phyloP scores from a whole-genome alignment of 2,329 filamentous ascomycete genomes.

The Ramichloridium luteum region DNA sequence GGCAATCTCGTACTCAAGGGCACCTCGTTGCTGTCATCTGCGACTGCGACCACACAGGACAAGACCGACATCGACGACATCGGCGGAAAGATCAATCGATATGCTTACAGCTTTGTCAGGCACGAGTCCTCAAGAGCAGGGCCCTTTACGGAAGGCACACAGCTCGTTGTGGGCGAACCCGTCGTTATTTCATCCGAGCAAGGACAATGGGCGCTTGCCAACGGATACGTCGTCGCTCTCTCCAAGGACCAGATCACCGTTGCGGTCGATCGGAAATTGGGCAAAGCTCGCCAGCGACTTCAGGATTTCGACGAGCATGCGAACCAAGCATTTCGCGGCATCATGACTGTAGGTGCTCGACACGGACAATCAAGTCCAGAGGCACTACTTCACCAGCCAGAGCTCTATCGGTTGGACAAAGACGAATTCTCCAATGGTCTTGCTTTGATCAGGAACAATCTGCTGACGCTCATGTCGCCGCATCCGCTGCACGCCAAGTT shows the following conservation, averaged over 20 bases:
- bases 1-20: conserved; percentile 67
- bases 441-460: conserved; percentile 85
- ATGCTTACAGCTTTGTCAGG: conserved; percentile 62
- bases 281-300: conserved; percentile 68
- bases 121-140: conserved; percentile 37
- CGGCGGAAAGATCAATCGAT: conserved; percentile 79
- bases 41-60: conserved; percentile 7
- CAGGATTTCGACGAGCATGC: conserved; percentile 60
- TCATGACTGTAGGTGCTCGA: conserved; percentile 68
- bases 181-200: conserved; percentile 93
- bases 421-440: conserved; percentile 98
- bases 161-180: conserved; percentile 75
- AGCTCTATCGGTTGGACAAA: conserved; percentile 80
- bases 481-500: conserved; percentile 39
- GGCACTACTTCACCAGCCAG: conserved; percentile 33
- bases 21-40: too few species aligned
- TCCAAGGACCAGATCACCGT: conserved; percentile 67
- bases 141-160: conserved; percentile 65
- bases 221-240: conserved; percentile 76
- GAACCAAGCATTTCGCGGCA: conserved; percentile 81
- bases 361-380: conserved; percentile 20
- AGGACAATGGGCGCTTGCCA: conserved; percentile 87
- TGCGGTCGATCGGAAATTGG: conserved; percentile 77
- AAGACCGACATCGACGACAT: conserved; percentile 20
- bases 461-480: conserved; percentile 72